Conservation (phyloP, 176 grass and related monocot species). For the Aegilops umbellulata region DNA sequence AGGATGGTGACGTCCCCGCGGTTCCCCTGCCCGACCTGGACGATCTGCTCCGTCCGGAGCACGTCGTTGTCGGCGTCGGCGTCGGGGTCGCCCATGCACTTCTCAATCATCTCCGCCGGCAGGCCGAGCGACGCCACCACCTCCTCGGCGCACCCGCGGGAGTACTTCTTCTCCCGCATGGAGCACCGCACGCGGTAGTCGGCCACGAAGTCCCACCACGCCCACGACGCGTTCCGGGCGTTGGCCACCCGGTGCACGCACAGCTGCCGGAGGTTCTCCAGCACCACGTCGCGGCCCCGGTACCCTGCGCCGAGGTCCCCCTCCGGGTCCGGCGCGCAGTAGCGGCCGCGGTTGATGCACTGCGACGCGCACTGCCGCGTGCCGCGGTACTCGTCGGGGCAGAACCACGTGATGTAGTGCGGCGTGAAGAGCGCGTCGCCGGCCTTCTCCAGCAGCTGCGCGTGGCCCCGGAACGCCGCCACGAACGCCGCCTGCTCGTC, state of each 20-base stretch:
- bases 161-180: constrained; percentile 67
- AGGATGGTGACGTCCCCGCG: constrained; percentile 89
- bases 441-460: constrained; percentile 69
- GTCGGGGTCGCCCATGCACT: constrained; percentile 81
- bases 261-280: constrained; percentile 87
- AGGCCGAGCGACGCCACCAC: constrained; percentile 64
- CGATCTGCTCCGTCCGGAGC: constrained; percentile 66
- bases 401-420: constrained; percentile 97
- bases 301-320: constrained; percentile 66
- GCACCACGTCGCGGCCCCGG: constrained; percentile 64
- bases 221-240: constrained; percentile 43
- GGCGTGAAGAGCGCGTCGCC: constrained; percentile 73
- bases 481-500: constrained; percentile 83
- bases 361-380: constrained; percentile 70
- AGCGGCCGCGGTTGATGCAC: constrained; percentile 80
- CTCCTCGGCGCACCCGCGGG: constrained; percentile 47
- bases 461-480: constrained; percentile 69
- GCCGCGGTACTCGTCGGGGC: constrained; percentile 45
- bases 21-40: constrained; percentile 69
- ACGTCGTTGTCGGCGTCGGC: constrained; percentile 79
- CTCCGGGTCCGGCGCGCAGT: constrained; percentile 93
- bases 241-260: constrained; percentile 90
- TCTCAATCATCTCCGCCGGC: constrained; percentile 50
- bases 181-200: constrained; percentile 88
- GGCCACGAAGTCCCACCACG: constrained; percentile 88